phyloP scores from a whole-genome alignment of 1,284 basidiomycete genomes.

The Irpex sp. region DNA sequence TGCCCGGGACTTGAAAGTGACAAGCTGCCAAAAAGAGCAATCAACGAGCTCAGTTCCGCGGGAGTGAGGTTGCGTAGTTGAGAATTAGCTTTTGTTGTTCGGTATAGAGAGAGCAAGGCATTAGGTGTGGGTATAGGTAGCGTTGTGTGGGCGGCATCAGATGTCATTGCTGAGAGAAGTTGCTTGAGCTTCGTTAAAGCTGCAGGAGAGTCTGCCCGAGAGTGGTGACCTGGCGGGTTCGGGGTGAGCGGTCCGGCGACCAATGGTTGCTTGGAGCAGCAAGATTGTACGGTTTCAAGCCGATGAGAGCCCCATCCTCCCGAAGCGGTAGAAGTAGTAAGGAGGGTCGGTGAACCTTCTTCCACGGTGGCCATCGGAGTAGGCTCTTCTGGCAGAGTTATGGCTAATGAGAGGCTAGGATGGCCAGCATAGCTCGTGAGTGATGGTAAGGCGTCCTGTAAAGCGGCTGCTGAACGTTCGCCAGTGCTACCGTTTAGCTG shows the following conservation, averaged over 20 bases:
- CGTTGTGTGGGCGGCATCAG: constrained; percentile 12
- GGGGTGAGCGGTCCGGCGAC: too few relatives aligned
- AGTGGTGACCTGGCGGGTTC: neutral
- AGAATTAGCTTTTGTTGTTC: constrained; percentile 22
- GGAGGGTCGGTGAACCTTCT: neutral
- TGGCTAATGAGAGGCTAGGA: neutral
- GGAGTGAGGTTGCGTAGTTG: constrained; percentile 27
- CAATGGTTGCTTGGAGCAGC: too few relatives aligned
- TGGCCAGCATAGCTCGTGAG: neutral
- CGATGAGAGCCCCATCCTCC: neutral
- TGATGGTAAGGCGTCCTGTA: neutral
- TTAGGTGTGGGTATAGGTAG: constrained; percentile 25
- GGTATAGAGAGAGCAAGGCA: constrained; percentile 34
- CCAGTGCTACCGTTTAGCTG: constrained; percentile 1
- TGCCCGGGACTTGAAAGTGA: constrained; percentile 26
- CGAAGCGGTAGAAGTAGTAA: neutral
- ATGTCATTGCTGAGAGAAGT: neutral
- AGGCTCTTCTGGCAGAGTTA: neutral
- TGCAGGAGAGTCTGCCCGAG: neutral
- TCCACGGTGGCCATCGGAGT: neutral
- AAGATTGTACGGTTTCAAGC: too few relatives aligned
- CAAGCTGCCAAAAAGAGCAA: constrained; percentile 42
- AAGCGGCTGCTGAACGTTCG: neutral
- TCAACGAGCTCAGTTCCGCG: constrained; percentile 31
- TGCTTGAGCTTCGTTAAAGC: constrained; percentile 9